A percentile compares a stretch with the other conserved stretches of the same genome.
phyloP scores from a whole-genome alignment of 2,329 filamentous ascomycete genomes.

The Exutisphaerella laricina region DNA sequence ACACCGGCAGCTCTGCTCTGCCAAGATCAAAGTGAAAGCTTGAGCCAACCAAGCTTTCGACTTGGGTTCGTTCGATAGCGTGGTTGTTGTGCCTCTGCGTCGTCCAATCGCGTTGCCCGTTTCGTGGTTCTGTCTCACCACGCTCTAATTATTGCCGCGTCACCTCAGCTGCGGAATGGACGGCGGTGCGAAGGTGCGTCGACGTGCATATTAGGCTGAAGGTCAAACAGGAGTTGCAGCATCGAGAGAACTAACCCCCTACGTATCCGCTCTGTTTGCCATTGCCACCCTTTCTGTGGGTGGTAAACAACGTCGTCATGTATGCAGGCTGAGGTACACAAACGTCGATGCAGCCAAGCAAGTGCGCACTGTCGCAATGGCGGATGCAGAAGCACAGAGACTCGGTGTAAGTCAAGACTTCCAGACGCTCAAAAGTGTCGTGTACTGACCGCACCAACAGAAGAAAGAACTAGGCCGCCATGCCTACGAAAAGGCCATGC shows the following conservation, averaged over 20 bases:
- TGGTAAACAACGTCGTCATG: not conserved
- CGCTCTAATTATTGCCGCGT: too few relatives aligned
- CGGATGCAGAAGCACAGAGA: slow-evolving; percentile 1
- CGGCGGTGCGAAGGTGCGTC: not conserved
- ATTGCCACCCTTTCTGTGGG: too few relatives aligned
- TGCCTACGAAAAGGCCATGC: slow-evolving; percentile 43
- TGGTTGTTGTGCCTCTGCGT: not conserved
- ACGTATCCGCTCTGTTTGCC: too few relatives aligned
- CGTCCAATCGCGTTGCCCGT: not conserved
- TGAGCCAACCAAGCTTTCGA: too few relatives aligned
- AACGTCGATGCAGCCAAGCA: not conserved
- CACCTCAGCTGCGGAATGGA: slow-evolving; percentile 1
- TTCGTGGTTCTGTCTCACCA: not conserved
- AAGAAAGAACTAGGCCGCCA: slow-evolving; percentile 41
- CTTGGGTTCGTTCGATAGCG: slow-evolving; percentile 7
- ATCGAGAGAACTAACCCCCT: too few relatives aligned
- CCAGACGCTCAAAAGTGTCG: not conserved
- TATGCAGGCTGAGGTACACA: not conserved
- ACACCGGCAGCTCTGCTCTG: not conserved
- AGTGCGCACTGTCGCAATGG: not conserved
- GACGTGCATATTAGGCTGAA: not conserved
- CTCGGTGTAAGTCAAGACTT: slow-evolving; percentile 8
- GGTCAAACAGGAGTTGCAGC: not conserved
- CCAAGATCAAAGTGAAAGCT: slow-evolving; percentile 4
- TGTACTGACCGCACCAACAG: slow-evolving; percentile 24